Percentiles rank a stretch among this genome's conserved stretches.
These are phyloP conservation scores for Aureobasidium sp. DNA, from an alignment of 2,329 filamentous ascomycete species.

Conservation along the genomic window DNA sequence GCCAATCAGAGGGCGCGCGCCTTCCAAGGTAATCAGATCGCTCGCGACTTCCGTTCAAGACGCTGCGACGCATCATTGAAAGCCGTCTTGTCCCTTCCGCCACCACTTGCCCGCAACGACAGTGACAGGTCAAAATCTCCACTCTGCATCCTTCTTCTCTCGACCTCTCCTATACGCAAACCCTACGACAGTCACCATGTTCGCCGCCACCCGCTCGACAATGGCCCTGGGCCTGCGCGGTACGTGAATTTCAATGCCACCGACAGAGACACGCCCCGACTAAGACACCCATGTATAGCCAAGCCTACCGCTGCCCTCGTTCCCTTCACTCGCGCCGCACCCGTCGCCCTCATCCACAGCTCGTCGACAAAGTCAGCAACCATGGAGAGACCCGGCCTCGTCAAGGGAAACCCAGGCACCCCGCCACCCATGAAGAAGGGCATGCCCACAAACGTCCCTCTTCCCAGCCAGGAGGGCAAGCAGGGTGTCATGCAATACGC, in stretches of 20 bases:
- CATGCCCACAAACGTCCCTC: conserved; percentile 60
- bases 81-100: neutral
- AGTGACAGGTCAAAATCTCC: neutral
- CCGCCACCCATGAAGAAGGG: conserved; percentile 42
- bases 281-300: conserved; percentile 37
- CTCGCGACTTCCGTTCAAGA: neutral
- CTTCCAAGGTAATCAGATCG: neutral
- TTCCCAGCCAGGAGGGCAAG: conserved; percentile 69
- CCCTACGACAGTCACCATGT: conserved; percentile 30
- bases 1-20: neutral
- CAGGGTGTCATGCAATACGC: conserved; percentile 79
- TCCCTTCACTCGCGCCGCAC: conserved; percentile 49
- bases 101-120: conserved; percentile 9
- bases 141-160: neutral
- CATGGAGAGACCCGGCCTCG: conserved; percentile 42
- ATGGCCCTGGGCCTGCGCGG: conserved; percentile 48
- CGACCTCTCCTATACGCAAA: conserved; percentile 1
- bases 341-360: conserved; percentile 55
- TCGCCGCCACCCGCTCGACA: conserved; percentile 42
- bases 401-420: conserved; percentile 45
- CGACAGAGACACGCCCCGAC: neutral
- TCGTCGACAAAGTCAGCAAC: conserved; percentile 56
- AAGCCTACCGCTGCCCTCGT: conserved; percentile 57
- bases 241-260: conserved; percentile 24
- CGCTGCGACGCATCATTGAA: conserved; percentile 11